Base-by-base conservation (phyloP, 371 early-diverging fungal species). In the Blakeslea trispora region DNA sequence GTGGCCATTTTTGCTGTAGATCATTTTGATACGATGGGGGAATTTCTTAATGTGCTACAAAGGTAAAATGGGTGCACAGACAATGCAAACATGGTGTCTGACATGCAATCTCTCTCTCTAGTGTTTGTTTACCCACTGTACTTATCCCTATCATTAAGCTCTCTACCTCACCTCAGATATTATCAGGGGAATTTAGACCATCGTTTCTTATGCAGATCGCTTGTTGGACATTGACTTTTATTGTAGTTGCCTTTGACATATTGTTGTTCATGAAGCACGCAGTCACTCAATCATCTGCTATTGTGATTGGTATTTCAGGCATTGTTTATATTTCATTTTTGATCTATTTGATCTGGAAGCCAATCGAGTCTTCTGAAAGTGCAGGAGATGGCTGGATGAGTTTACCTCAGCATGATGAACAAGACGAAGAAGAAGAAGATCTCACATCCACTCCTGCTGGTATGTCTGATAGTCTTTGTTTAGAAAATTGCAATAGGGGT, bases 91-190 rank as follows among this genome's bases (percentile, higher is more conserved):
- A 9, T n/a, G 11, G 14, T 9, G 14, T 37, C 14, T 13, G 37
- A 13, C 11, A 57, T 14, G 18, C 2, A 19, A 6, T 35, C 9
- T 7, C 19, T 24, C 7, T 42, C 14, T 35, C n/a, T 43, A 78
- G 86, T 45, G 64, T 90, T 8, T 87, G 87, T 62, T 71, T 90
- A 50, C 89, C 91, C 15, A 84, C 85, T 21, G 86, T 89, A 1
- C 55, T 90, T 9, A 77, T 89, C 49, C 91, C 91, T 40, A 74
- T 90, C 32, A 71, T 89, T 45, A 83, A 82, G 57, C 61, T 90
- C 22, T 83, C 81, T 40, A 63, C 71, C 10, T 70, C 77, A 1
- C 34, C 64, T 4, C 49, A 58, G 19, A 63, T 83, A 18, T 67
- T 85, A 55, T 72, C 79, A 0, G 57, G 61, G 8, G 77, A 74